Evolutionary conservation across 805 yeast genomes (phyloP).

Genomic region (Jamesozyma spencerorum): DNA sequence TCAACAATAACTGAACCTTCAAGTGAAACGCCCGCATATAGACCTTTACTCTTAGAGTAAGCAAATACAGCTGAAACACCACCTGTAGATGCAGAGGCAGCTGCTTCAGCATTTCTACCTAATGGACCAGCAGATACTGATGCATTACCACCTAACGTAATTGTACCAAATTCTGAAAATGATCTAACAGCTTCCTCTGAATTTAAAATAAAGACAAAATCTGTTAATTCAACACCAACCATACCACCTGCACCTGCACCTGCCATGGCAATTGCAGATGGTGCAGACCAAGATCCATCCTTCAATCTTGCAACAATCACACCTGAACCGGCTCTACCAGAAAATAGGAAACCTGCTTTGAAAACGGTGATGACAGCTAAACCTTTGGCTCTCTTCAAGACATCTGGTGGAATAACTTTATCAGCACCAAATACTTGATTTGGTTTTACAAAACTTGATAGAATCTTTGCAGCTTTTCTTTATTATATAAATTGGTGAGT

Average conservation of each 20-base stretch:
- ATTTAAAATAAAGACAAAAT: slow-evolving; percentile 88
- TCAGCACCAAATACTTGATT: slow-evolving; percentile 89
- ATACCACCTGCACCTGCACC: slow-evolving; percentile 99
- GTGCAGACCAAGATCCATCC: slow-evolving; percentile 96
- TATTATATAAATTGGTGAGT: neutral
- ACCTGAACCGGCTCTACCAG: slow-evolving; percentile 97
- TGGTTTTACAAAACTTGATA: slow-evolving; percentile 86
- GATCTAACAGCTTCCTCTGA: slow-evolving; percentile 82
- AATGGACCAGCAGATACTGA: slow-evolving; percentile 96
- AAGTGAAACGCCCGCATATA: slow-evolving; percentile 93
- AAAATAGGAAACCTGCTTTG: slow-evolving; percentile 91
- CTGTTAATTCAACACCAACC: slow-evolving; percentile 92
- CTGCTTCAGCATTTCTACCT: slow-evolving; percentile 96
- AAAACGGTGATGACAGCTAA: slow-evolving; percentile 86
- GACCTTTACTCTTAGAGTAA: slow-evolving; percentile 91
- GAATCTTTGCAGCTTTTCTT: slow-evolving; percentile 87
- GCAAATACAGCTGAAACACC: slow-evolving; percentile 86
- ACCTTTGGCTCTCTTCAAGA: slow-evolving; percentile 84
- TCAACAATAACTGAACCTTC: slow-evolving; percentile 96
- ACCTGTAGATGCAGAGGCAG: slow-evolving; percentile 83
- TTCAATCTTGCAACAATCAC: slow-evolving; percentile 87
- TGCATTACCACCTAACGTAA: slow-evolving; percentile 89
- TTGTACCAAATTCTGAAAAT: slow-evolving; percentile 87
- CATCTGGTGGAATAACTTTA: slow-evolving; percentile 78
- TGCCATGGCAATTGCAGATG: slow-evolving; percentile 88